Evolutionary conservation across 2,329 filamentous ascomycete species (phyloP), one percentile per base, ranked within the genome.

Genomic region (Colletotrichum orbiculare): DNA sequence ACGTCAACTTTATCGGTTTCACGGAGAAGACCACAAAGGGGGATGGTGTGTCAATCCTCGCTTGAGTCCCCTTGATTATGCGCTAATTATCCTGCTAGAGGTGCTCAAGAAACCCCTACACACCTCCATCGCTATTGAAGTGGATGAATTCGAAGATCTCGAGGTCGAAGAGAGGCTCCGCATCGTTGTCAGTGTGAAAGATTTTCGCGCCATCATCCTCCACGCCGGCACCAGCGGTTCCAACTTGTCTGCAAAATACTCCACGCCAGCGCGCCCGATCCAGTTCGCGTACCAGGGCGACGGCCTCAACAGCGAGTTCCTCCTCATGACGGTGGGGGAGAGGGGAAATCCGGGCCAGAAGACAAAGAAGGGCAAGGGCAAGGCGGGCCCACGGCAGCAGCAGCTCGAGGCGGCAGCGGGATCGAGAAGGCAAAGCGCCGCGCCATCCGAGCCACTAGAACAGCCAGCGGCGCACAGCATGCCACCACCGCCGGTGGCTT

Each of bases 301-400:
- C 63, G 91, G 89, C 39, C 82, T 94, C 38, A 78, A 86, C 42
- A 92, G 89, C 75, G 90, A 94, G 69, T 94, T 94, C 70, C 90
- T 93, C 47, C 84, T 95, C 66, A 94, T 94, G 91, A 95, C 92
- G 1, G 88, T 91, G 8, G 92, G 91, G 12, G 91, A 93, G 69
- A 82, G 83, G 63, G 82, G 78, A 35, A 83, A 82, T 49, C 75
- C 81, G 6, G 75, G 74, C 10, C 82, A 83, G 64, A 85, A 81
- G 72, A 79, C 79, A 48, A 85, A 81, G 68, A 85, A 74, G 66
- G 55, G 72, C 7, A 66, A 55, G 73, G 68, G 72, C 15, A 85
- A 82, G 69, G 74, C 75, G 37, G 72, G 76, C 25, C 71, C 74
- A 12, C 74, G 75, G 4, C 80, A 81, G 12, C 79, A 78, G 49